Evolutionary conservation across 2,329 filamentous ascomycete genomes (phyloP), one percentile per base, ranked within the genome.

Genomic region (Onygena corvina): DNA sequence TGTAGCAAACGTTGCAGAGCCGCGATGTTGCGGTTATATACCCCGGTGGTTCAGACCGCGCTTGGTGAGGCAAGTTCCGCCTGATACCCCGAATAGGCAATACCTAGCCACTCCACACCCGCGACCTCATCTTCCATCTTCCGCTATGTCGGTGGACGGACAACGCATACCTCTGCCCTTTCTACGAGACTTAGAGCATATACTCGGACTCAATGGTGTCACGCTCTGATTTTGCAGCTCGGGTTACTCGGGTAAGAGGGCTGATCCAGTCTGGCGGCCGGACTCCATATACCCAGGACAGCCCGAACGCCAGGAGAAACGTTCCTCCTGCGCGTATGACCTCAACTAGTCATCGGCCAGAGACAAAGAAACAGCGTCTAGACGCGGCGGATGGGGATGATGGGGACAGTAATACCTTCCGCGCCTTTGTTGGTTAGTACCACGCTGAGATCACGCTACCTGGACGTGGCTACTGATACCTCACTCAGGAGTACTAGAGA

Each of bases 401-500:
- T n/a, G n/a, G 2, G 27, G 30, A n/a, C 14, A 21, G 11, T n/a
- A 16, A 33, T 18, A 14, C 16, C 33, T 21, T 46, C 16, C 14
- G 14, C n/a, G 21, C 25, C 3, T 46, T 46, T 14, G 27, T 46
- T 21, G 42, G 42, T 46, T 8, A 27, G 38, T 42, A 25, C 27
- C 20, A 8, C 7, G n/a, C 14, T 25, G 8, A 2, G 14, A 5
- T 20, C 8, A 12, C 33, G 27, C 6, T 3, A 30, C 30, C 42
- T 9, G 14, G n/a, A 20, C n/a, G 6, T 31, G 7, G 30, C n/a
- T 30, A 31, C 30, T 46, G 18, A 31, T 16, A 20, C 9, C 23
- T 38, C 7, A 46, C n/a, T 35, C 25, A 55, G 53, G 30, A 2
- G 49, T 50, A 20, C 49, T 56, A n/a, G 47, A 54, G n/a, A 20